These are phyloP conservation scores for Pleurotus platypus DNA, from an alignment of 768 basidiomycete genomes.

Conservation along the genomic window DNA sequence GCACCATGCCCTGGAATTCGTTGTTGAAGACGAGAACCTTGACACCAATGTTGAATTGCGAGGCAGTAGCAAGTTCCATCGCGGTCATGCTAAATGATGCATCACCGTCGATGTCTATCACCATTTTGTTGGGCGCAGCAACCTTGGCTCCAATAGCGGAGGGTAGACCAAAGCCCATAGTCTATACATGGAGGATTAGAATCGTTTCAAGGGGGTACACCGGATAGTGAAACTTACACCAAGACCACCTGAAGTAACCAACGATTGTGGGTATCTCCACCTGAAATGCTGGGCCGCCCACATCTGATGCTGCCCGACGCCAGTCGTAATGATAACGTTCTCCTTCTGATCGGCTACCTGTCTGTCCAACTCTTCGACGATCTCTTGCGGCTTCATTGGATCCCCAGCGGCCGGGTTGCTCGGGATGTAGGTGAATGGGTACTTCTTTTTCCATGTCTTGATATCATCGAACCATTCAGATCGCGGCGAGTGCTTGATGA, in stretches of 20 bases:
- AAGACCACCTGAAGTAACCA: conserved; percentile 93
- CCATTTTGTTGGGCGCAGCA: conserved; percentile 87
- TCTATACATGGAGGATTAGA: conserved; percentile 40
- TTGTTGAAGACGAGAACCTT: conserved; percentile 94
- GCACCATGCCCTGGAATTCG: conserved; percentile 98
- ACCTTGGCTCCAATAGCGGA: conserved; percentile 97
- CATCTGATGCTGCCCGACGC: conserved; percentile 99
- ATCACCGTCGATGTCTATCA: conserved; percentile 96
- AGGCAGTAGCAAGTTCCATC: conserved; percentile 96
- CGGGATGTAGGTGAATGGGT: conserved; percentile 86
- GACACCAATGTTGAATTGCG: conserved; percentile 89
- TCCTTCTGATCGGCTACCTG: conserved; percentile 81
- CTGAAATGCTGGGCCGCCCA: conserved; percentile 96
- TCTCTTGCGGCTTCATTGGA: conserved; percentile 93
- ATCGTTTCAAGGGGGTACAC: conserved; percentile 5
- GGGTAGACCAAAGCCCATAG: conserved; percentile 98
- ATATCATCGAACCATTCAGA: conserved; percentile 83
- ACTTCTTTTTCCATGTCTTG: conserved; percentile 77
- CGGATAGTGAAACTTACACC: conserved; percentile 58
- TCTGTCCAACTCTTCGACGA: conserved; percentile 86
- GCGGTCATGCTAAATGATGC: conserved; percentile 99
- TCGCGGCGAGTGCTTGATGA: conserved; percentile 63
- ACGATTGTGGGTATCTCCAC: conserved; percentile 81
- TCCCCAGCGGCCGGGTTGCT: conserved; percentile 46
- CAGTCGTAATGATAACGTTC: conserved; percentile 85